Evolutionary conservation across 306 rosid species (phyloP).

Genomic region (Sphenostylis stenocarpa): DNA sequence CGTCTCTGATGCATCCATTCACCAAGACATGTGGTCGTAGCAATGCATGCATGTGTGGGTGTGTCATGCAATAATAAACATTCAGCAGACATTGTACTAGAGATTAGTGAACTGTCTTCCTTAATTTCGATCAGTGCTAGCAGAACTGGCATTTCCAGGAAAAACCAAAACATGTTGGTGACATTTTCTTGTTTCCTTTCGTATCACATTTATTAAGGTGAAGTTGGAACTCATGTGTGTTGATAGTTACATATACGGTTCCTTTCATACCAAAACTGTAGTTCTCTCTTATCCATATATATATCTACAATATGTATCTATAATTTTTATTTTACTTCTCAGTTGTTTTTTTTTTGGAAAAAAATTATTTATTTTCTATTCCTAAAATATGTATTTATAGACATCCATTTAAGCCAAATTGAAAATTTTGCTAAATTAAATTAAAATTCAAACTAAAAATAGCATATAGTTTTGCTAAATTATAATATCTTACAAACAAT

Average conservation of each 20-base stretch:
- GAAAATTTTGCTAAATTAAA: too few relatives aligned
- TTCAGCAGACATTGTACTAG: constrained; percentile 26
- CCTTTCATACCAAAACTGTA: background rate
- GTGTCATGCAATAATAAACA: background rate
- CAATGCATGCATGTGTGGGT: constrained; percentile 10
- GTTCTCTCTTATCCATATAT: background rate
- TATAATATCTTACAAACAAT: too few relatives aligned
- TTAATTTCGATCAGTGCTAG: background rate
- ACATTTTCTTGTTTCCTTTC: constrained; percentile 24
- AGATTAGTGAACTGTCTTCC: constrained; percentile 39
- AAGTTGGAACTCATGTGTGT: constrained; percentile 12
- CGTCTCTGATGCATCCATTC: constrained; percentile 17
- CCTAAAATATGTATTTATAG: too few relatives aligned
- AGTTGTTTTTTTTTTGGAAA: too few relatives aligned
- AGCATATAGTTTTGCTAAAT: too few relatives aligned
- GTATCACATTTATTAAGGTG: constrained; percentile 31
- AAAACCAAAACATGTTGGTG: constrained; percentile 32
- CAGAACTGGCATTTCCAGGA: constrained; percentile 18
- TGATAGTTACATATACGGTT: background rate
- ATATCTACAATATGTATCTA: too few relatives aligned
- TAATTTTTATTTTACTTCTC: too few relatives aligned
- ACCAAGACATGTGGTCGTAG: constrained; percentile 26
- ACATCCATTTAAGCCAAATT: too few relatives aligned
- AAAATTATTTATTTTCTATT: too few relatives aligned
- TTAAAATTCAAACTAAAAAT: too few relatives aligned